A percentile compares a stretch with the other conserved stretches of the same genome.
Evolutionary conservation across 192 early-diverging fungal genomes (phyloP).

Genomic region (Coemansia sp.): DNA sequence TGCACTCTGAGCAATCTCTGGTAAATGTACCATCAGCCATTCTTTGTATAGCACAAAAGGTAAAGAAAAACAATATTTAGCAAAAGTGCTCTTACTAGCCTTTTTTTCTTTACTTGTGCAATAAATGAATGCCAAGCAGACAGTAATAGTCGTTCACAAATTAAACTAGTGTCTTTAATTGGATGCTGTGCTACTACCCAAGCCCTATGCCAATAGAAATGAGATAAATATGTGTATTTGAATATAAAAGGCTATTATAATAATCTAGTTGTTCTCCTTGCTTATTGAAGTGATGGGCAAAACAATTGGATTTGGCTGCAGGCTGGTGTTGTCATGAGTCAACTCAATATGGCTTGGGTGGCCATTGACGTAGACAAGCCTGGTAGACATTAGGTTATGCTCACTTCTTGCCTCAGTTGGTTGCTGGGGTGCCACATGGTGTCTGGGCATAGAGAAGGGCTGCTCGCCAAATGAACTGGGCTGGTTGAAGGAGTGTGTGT

Average conservation of each 20-base stretch:
- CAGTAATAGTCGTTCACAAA: too few relatives aligned
- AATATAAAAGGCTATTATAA: background rate
- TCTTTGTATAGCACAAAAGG: too few relatives aligned
- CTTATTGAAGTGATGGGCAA: slow-evolving; percentile 34
- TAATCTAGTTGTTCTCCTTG: slow-evolving; percentile 8
- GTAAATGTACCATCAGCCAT: too few relatives aligned
- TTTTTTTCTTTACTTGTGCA: too few relatives aligned
- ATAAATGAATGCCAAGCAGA: too few relatives aligned
- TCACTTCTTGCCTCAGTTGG: background rate
- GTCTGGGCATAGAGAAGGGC: slow-evolving; percentile 1
- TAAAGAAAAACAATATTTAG: too few relatives aligned
- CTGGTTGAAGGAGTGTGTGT: background rate
- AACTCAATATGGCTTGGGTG: slow-evolving; percentile 39
- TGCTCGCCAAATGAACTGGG: background rate
- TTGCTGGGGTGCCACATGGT: background rate
- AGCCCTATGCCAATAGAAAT: too few relatives aligned
- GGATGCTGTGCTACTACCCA: too few relatives aligned
- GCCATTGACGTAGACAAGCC: slow-evolving; percentile 36
- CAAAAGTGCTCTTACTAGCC: too few relatives aligned
- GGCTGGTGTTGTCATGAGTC: slow-evolving; percentile 19
- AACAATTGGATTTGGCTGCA: slow-evolving; percentile 41
- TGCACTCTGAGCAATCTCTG: too few relatives aligned
- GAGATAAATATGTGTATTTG: too few relatives aligned
- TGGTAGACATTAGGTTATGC: slow-evolving; percentile 27
- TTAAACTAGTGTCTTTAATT: too few relatives aligned